Base-by-base conservation (phyloP, 768 basidiomycete genomes). In the Hydnomerulius pinastri region DNA sequence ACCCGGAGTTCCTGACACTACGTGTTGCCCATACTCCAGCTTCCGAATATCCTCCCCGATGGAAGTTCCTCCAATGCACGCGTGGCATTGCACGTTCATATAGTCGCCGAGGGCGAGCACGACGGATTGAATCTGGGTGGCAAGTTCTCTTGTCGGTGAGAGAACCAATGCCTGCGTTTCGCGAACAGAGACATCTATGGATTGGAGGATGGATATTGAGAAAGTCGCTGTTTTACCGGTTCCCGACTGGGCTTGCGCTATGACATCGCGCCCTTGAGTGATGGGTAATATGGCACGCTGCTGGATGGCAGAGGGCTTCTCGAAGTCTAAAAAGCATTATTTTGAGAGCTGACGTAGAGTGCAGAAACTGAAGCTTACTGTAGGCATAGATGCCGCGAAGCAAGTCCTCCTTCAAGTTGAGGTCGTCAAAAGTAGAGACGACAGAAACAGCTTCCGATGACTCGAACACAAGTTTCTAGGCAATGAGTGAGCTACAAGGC, bases 211-310 rank as follows among this genome's bases (percentile, higher is more conserved):
- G 59, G 95, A 90, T 68, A 99, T 97, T 59, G 94, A 95, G 75
- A 98, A 98, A 17, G 96, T 97, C 6, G 96, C 96, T 9, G 96
- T 99, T 91, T 98, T 99, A 81, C 96, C 96, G 30, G 96, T 98
- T 68, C 96, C 96, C 28, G 95, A 97, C 75, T 98, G 96, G 36
- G 96, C 96, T 76, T 98, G 96, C 29, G 96, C 96, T 69, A 99
- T 98, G 53, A 98, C 96, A 80, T 98, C 96, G 57, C 95, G 86
- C 24, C 92, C 92, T 76, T 92, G 89, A 42, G 85, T 91, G 66
- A 99, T 96, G 44, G 96, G 96, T 51, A 96, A 77, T 71, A 99
- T 98, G 42, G 96, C 96, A 58, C 95, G 88, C 73, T 97, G 93
- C 75, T 99, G 96, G 65, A 99, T 98, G 54, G 96, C 95, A 54